Base-by-base conservation (phyloP, 108 stramenopile genomes). In the Pseudonitzschia pungens region DNA sequence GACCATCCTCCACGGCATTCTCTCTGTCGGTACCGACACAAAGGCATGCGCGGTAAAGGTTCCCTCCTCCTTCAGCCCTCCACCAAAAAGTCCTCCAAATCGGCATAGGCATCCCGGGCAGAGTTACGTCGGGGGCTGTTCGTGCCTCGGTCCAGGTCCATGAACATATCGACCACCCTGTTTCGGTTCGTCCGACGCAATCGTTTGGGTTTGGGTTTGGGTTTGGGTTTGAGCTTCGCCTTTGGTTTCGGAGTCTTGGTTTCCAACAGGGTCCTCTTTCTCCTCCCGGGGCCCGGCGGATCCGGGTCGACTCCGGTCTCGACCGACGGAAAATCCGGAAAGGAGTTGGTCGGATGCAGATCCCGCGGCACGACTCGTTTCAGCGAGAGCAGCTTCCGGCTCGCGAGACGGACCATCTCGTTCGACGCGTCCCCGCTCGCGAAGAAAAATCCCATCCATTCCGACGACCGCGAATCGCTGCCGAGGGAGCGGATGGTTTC, bases 21-120 rank as follows among this genome's bases (percentile, higher is more conserved):
- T n/a, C n/a, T n/a, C n/a, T n/a, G n/a, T n/a, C n/a, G n/a, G n/a
- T n/a, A n/a, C n/a, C n/a, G n/a, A n/a, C n/a, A n/a, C n/a, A n/a
- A n/a, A n/a, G n/a, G n/a, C n/a, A n/a, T n/a, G n/a, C n/a, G n/a
- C 54, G 26, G 54, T 27, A 2, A 6, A 36, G 4, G 6, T 36
- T 6, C 36, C 6, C 36, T 6, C 36, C 36, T 36, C 36, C 36
- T 10, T 70, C 67, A 84, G 20, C 83, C 83, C 32, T 80, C 83
- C 36, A 80, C 83, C 42, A 84, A 54, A 62, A 84, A 84, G 55
- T 84, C 83, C 69, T 84, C 83, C 20, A 84, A 53, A 65, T 84
- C 83, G 28, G 72, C 77, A 54, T 68, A 84, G 14, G 83, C 80
- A 71, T 84, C 83, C 5, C 48, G 33, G 5, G 62, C 28, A 1